Evolutionary conservation across 148 eudicot species (phyloP), one percentile per base, ranked within the genome.

Genomic region (Drosera capensis): DNA sequence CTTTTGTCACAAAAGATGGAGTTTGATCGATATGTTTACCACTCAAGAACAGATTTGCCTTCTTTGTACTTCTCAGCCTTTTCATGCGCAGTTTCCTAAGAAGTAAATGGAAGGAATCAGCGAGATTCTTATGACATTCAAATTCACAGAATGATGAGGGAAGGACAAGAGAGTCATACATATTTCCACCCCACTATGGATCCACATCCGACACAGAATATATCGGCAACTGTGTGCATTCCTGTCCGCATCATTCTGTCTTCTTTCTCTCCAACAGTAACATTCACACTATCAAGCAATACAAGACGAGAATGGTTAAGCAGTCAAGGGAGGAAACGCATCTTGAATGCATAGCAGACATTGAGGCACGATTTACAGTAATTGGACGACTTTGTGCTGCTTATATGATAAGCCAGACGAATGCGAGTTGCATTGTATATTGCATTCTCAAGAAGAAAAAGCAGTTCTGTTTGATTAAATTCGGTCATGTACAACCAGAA

Each of bases 11-110:
- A 14, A 25, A 21, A 54, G 51, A 9, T 20, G 5, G 6, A 9
- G 4, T 28, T 28, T 28, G 31, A 28, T 28, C 31, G 1, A 16
- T 23, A 25, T 18, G 68, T 85, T 63, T 40, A 86, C 96, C 96
- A 63, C 53, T 86, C 96, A 30, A 86, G 96, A 59, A 86, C 94
- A 23, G 96, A 86, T 73, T 86, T 86, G 15, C 99, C 99, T 74
- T 84, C 95, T 68, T 90, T 90, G 78, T 90, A 90, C 82, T 90
- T 90, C 46, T 90, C 82, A 61, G 34, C 53, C 79, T 73, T 80
- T 37, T 80, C 85, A 67, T 73, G 80, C 47, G 99, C 99, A 60
- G 68, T 70, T 54, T 90, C 99, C 99, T 90, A 82, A 60, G 64
- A 71, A 44, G 38, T 41, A 68, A 39, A 26, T 23, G 45, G 28